Evolutionary conservation across 768 basidiomycete genomes (phyloP), one percentile per base, ranked within the genome.

Genomic region (Artomyces pyxidatus): DNA sequence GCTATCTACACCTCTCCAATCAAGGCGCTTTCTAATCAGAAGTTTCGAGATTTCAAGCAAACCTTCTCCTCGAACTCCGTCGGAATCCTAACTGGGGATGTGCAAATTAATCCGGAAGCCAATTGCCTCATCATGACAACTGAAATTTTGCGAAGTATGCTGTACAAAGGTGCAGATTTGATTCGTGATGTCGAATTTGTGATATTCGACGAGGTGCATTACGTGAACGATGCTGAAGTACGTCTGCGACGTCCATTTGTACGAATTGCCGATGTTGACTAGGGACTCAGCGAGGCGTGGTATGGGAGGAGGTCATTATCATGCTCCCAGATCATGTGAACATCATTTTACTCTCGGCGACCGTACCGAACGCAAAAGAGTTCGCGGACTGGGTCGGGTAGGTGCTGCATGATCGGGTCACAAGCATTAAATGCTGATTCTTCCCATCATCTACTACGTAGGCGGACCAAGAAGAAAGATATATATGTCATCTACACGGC

Each of bases 271-370:
- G 14, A 35, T 50, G 45, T 49, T 42, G 12, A 42, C 12, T 42
- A 28, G 9, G n/a, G 44, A n/a, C 22, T 16, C 26, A 97, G 95
- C 78, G 96, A 62, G 96, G 96, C 35, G 96, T 99, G 16, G 96
- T 99, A 11, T 99, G 96, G 96, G 95, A 99, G 68, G 95, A 99
- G 68, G 95, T 99, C 23, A 99, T 99, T 57, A 99, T 99, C 64
- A 97, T 99, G 93, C 74, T 99, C 11, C 96, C 96, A 0, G 96
- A 98, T 56, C 95, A 99, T 66, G 88, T 98, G 63, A 95, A 88
- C 65, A 98, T 99, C 61, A 97, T 99, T 48, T 72, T 99, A 37
- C 72, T 99, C 14, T 97, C 94, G 3, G 96, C 96, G 8, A 99
- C 96, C 2, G 95, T 99, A 0, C 94, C 96, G 7, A 99, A 99